These are phyloP conservation scores for Ocimum tenuiflorum DNA, from an alignment of 257 asterid species.

Conservation along the genomic window DNA sequence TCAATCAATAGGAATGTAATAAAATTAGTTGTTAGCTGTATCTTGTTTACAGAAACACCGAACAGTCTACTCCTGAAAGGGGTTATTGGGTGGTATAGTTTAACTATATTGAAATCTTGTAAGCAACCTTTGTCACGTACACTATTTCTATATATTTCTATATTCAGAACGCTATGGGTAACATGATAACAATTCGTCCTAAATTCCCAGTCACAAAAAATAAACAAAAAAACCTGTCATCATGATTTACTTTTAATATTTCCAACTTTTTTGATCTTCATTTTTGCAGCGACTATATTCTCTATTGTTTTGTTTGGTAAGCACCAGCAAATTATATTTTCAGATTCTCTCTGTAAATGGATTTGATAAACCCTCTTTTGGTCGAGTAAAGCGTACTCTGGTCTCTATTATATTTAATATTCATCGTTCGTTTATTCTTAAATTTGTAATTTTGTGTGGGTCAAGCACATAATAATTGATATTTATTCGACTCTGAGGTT, in stretches of 20 bases:
- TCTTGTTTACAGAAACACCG: not conserved
- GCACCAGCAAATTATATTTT: not conserved
- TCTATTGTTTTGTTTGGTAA: not conserved
- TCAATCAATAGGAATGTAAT: not conserved
- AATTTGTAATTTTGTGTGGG: not conserved
- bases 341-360: not conserved
- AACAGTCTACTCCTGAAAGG: not conserved
- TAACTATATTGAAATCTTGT: not conserved
- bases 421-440: not conserved
- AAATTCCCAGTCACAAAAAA: not conserved
- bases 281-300: not conserved
- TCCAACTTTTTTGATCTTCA: not conserved
- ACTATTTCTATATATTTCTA: not conserved
- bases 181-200: not conserved
- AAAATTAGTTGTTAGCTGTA: not conserved
- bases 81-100: not conserved
- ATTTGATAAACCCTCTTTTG: not conserved
- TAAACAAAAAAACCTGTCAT: not conserved
- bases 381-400: not conserved
- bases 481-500: not conserved
- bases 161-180: not conserved
- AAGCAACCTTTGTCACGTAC: too few relatives aligned
- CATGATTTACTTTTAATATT: not conserved
- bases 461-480: not conserved
- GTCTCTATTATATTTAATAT: not conserved